Conservation (phyloP, 129 eudicot species). For the Chrysanthemum seticuspe region DNA sequence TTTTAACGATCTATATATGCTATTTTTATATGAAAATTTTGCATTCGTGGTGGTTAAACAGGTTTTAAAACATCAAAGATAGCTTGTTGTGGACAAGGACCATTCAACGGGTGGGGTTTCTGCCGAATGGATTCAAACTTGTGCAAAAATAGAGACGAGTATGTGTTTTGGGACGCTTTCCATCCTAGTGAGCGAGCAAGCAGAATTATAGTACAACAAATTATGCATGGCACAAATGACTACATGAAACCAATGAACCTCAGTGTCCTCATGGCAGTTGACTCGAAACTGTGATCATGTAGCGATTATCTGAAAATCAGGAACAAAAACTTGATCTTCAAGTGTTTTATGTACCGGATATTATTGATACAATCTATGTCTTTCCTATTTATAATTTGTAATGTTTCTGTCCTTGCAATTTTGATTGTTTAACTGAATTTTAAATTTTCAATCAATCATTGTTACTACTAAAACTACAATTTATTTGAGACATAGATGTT, state of each 20-base stretch:
- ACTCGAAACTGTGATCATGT: constrained; percentile 27
- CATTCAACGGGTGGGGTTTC: constrained; percentile 28
- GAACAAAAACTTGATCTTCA: neutral
- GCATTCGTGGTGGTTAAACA: neutral
- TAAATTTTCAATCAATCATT: neutral
- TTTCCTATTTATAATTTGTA: neutral
- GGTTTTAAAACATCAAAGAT: constrained; percentile 33
- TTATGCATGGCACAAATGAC: constrained; percentile 33
- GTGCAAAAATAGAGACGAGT: constrained; percentile 37
- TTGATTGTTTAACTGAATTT: constrained; percentile 1
- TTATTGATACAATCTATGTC: constrained; percentile 11
- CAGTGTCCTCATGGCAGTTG: constrained; percentile 39
- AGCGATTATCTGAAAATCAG: neutral
- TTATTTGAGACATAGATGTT: neutral
- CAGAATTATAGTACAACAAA: constrained; percentile 36
- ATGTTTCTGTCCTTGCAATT: neutral
- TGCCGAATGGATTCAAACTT: constrained; percentile 36
- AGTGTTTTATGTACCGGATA: constrained; percentile 11
- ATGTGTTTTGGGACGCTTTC: constrained; percentile 53
- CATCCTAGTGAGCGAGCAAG: constrained; percentile 48
- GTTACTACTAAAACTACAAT: neutral
- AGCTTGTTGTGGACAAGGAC: constrained; percentile 51
- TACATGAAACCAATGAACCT: constrained; percentile 55
- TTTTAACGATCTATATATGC: neutral
- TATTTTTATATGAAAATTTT: neutral